Percentiles rank a stretch among this genome's conserved stretches.
Evolutionary conservation across 768 basidiomycete genomes (phyloP).

Genomic region (Suillus lakei): DNA sequence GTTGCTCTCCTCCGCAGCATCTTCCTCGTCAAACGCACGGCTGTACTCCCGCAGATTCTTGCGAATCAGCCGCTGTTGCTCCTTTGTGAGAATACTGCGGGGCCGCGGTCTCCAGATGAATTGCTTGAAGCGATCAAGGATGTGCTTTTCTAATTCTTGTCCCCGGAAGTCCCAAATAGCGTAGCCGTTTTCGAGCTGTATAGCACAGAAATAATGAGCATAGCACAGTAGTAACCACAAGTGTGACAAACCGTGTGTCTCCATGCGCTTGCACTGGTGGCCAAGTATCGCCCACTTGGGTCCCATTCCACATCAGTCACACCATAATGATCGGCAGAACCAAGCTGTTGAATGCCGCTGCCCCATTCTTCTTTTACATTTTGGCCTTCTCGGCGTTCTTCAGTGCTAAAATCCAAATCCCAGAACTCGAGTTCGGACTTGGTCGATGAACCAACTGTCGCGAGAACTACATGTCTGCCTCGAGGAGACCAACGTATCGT

Average conservation of each 20-base stretch:
- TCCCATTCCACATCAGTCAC: slow-evolving; percentile 99
- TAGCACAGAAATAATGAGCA: slow-evolving; percentile 13
- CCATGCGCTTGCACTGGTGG: slow-evolving; percentile 95
- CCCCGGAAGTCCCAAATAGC: slow-evolving; percentile 98
- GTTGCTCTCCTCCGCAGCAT: slow-evolving; percentile 92
- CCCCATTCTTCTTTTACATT: slow-evolving; percentile 78
- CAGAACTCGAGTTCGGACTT: slow-evolving; percentile 99
- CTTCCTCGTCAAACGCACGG: slow-evolving; percentile 93
- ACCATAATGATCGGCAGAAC: slow-evolving; percentile 92
- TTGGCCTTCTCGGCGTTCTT: slow-evolving; percentile 52
- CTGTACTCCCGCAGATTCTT: slow-evolving; percentile 92
- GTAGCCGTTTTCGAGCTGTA: slow-evolving; percentile 95
- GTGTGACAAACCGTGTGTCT: slow-evolving; percentile 75
- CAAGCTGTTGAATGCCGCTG: slow-evolving; percentile 82
- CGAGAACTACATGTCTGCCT: slow-evolving; percentile 93
- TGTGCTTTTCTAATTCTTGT: slow-evolving; percentile 88
- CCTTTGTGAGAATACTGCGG: slow-evolving; percentile 81
- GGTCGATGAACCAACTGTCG: slow-evolving; percentile 91
- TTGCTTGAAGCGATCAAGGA: slow-evolving; percentile 96
- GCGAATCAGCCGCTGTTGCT: slow-evolving; percentile 84
- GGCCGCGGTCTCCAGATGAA: slow-evolving; percentile 99
- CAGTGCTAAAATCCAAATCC: slow-evolving; percentile 92
- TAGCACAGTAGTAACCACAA: slow-evolving; percentile 6
- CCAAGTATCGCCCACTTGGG: slow-evolving; percentile 91
- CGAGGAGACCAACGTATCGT: slow-evolving; percentile 96